Evolutionary conservation across 345 rosid genomes (phyloP), one percentile per base, ranked within the genome.

Genomic region (Eucalyptus caleyi): DNA sequence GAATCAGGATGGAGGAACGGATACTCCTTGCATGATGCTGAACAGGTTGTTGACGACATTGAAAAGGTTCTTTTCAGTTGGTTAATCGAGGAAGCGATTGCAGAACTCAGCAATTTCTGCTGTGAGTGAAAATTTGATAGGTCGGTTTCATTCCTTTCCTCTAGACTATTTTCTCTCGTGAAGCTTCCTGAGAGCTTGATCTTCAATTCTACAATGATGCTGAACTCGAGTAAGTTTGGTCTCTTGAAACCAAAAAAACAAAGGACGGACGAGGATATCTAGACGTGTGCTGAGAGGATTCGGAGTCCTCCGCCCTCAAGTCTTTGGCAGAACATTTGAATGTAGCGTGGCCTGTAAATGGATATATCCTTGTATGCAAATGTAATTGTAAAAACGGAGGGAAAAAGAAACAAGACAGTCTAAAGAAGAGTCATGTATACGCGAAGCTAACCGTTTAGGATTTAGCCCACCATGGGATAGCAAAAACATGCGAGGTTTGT

Each of bases 1-100:
- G 97, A 95, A 87, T 90, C 92, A 89, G 98, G 97, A 77, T 97
- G 99, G 98, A 95, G 93, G 92, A 91, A 89, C 50, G 96, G 92
- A 89, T 94, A 91, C 89, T 95, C 94, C 24, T 86, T 88, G 42
- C 92, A 95, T 49, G 97, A 95, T 89, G 93, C 91, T 37, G 94
- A 93, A 91, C 92, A 94, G 87, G 91, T 94, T 87, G 96, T 94
- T 87, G 89, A 88, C 50, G 96, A 95, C 47, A 85, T 96, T 49
- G 99, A 95, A 91, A 95, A 92, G 91, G 93, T 92, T 42, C 90
- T 97, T 60, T 89, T 95, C 23, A 90, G 89, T 42, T 87, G 93
- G 86, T 90, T 97, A 90, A 94, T 97, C 45, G 95, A 92, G 85
- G 99, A 97, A 93, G 90, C 91, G 80, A 62, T 93, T 16, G 86